A percentile compares a stretch with the other conserved stretches of the same genome.
phyloP scores from a whole-genome alignment of 23 red algal species.

The Pyropia yezoensis region DNA sequence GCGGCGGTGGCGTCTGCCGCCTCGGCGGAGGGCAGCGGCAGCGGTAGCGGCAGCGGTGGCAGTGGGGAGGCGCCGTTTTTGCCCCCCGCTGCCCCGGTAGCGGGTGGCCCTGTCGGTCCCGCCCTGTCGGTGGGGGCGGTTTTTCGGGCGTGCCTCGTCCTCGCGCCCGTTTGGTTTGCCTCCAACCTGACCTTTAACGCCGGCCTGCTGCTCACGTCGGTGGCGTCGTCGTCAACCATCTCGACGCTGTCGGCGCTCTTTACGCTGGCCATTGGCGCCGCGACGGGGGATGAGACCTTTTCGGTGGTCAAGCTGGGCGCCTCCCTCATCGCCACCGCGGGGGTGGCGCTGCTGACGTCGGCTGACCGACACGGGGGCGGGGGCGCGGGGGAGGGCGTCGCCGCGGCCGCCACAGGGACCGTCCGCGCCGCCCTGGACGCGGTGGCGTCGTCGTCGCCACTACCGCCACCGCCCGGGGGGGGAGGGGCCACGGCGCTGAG shows the following conservation, averaged over 20 bases:
- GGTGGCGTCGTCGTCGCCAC: too few species aligned
- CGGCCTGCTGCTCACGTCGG: slow-evolving; percentile 63
- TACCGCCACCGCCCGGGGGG: too few species aligned
- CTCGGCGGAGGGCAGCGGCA: slow-evolving; percentile 9
- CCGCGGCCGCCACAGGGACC: too few species aligned
- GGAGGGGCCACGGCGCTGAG: not conserved
- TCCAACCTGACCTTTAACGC: slow-evolving; percentile 71
- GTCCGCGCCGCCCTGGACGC: too few species aligned
- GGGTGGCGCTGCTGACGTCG: slow-evolving; percentile 42
- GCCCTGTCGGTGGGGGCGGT: slow-evolving; percentile 5
- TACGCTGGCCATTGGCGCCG: slow-evolving; percentile 56
- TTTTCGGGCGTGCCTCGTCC: slow-evolving; percentile 2
- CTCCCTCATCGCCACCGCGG: slow-evolving; percentile 34
- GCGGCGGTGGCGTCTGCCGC: not conserved
- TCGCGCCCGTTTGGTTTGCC: slow-evolving; percentile 65
- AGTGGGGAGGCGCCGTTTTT: not conserved
- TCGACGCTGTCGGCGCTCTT: slow-evolving; percentile 70
- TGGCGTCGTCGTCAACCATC: slow-evolving; percentile 81
- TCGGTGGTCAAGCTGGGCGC: slow-evolving; percentile 35
- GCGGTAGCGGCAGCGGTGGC: not conserved
- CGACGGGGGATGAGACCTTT: slow-evolving; percentile 44
- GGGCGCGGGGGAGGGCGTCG: too few species aligned
- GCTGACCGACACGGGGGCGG: slow-evolving; percentile 12
- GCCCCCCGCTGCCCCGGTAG: not conserved
- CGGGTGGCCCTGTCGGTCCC: not conserved